Conservation (phyloP, 352 stramenopile species). For the Pythium rhizo-oryzae region DNA sequence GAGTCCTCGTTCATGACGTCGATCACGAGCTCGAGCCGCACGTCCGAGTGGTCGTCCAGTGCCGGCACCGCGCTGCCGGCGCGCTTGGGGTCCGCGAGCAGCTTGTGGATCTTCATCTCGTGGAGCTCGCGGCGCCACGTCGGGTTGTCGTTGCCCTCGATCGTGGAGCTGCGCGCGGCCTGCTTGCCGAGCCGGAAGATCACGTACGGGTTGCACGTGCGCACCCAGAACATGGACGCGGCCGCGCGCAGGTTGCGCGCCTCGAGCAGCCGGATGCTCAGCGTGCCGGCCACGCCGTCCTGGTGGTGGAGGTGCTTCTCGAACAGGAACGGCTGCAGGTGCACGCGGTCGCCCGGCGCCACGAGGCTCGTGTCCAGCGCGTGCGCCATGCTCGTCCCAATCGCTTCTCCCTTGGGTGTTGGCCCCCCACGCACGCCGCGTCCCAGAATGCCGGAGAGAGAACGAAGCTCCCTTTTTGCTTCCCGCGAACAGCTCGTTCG, state of each 20-base stretch:
- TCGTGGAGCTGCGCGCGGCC: conserved; percentile 67
- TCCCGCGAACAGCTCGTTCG: neutral
- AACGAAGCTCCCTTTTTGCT: neutral
- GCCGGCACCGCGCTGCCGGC: conserved; percentile 18
- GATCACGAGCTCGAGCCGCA: conserved; percentile 71
- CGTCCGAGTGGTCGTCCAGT: conserved; percentile 67
- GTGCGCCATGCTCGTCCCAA: too few species aligned
- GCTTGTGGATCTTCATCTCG: conserved; percentile 76
- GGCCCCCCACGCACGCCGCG: too few species aligned
- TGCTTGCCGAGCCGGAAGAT: conserved; percentile 83
- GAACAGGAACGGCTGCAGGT: conserved; percentile 67
- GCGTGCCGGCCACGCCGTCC: conserved; percentile 66
- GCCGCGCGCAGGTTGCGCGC: conserved; percentile 70
- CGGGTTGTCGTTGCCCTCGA: conserved; percentile 71
- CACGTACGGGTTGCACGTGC: conserved; percentile 84
- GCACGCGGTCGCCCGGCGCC: conserved; percentile 30
- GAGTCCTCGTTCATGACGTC: conserved; percentile 87
- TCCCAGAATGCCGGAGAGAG: too few species aligned
- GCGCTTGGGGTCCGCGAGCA: conserved; percentile 45
- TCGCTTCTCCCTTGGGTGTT: too few species aligned
- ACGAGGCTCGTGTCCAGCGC: conserved; percentile 2
- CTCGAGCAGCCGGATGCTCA: conserved; percentile 74
- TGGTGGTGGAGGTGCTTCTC: conserved; percentile 83
- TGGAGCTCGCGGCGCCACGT: conserved; percentile 75
- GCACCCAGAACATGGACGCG: conserved; percentile 82